phyloP scores from a whole-genome alignment of 2,329 filamentous ascomycete species.

The Akanthomyces uredinophilus region DNA sequence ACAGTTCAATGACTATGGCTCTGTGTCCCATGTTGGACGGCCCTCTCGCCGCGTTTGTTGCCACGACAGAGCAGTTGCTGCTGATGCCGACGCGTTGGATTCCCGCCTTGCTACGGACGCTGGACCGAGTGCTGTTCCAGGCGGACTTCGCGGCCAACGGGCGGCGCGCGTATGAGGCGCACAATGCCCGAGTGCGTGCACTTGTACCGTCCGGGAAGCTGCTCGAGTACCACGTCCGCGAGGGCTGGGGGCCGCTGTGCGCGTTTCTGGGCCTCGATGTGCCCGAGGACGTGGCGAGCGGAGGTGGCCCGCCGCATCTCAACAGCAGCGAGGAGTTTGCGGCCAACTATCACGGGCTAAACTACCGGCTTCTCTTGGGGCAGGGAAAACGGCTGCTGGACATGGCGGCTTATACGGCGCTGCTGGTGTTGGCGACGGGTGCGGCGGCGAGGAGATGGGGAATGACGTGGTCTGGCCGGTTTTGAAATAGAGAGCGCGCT shows the following conservation, averaged over 20 bases:
- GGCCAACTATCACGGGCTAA: background rate
- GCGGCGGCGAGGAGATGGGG: constrained; percentile 4
- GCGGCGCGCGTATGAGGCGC: constrained; percentile 5
- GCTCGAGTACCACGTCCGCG: constrained; percentile 13
- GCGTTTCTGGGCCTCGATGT: constrained; percentile 4
- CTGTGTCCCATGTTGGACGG: background rate
- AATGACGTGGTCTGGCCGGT: background rate
- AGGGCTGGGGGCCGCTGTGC: constrained; percentile 13
- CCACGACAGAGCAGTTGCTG: background rate
- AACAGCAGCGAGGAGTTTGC: constrained; percentile 1
- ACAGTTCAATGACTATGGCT: background rate
- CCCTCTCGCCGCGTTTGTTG: background rate
- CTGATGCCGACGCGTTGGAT: constrained; percentile 7
- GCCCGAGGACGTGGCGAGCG: background rate
- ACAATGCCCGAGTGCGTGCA: constrained; percentile 15
- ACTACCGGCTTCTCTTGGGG: background rate
- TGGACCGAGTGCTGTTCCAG: background rate
- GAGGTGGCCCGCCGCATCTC: background rate
- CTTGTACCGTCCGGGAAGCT: constrained; percentile 12
- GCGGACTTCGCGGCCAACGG: background rate
- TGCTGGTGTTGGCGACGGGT: background rate
- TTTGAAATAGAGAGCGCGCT: background rate
- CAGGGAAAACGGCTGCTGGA: constrained; percentile 8
- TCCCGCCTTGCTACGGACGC: background rate
- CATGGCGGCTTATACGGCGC: constrained; percentile 5